Base-by-base conservation (phyloP, 1,139 yeast genomes). In the Oligophagozyma castellii region DNA sequence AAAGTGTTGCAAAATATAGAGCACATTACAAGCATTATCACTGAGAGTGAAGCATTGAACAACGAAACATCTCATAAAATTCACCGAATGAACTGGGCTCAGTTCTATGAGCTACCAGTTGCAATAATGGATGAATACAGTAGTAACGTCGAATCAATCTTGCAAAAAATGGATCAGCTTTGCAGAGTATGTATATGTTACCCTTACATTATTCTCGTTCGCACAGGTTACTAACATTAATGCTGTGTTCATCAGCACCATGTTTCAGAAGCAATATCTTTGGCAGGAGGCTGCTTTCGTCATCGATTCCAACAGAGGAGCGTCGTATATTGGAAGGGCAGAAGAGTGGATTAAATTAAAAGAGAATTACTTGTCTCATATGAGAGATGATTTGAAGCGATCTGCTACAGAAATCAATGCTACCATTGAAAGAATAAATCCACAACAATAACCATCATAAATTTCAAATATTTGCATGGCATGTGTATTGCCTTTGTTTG, bases 211-310 rank as follows among this genome's bases (percentile, higher is more conserved):
- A 18, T 7, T 10, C 20, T 10, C 20, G 8, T 10, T 18, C 20
- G 10, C 20, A 18, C 10, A 7, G 20, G 7, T 18, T 7, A 7
- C 10, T 18, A 7, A 7, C 20, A 18, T 7, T 18, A 16, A 23
- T 16, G 8, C 16, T 14, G 23, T 21, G 23, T 7, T 21, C 12
- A n/a, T 21, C 23, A 5, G 4, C 19, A 18, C 18, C 27, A 7
- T 14, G 28, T 12, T n/a, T 12, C 12, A 45, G 41, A 40, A 41
- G 26, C 43, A 45, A 28, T 43, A 46, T 29, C 24, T 48, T 13
- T 51, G 56, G 56, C 54, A 50, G 32, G 56, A 51, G 22, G 39
- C 53, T 6, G 55, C 52, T 2, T 51, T 48, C 22, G 31, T 44
- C 3, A 39, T 43, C 22, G 56, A 51, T 30, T 45, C 54, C 2